Conservation (phyloP, 2,329 filamentous ascomycete species). For the Curvularia hawaiiensis region DNA sequence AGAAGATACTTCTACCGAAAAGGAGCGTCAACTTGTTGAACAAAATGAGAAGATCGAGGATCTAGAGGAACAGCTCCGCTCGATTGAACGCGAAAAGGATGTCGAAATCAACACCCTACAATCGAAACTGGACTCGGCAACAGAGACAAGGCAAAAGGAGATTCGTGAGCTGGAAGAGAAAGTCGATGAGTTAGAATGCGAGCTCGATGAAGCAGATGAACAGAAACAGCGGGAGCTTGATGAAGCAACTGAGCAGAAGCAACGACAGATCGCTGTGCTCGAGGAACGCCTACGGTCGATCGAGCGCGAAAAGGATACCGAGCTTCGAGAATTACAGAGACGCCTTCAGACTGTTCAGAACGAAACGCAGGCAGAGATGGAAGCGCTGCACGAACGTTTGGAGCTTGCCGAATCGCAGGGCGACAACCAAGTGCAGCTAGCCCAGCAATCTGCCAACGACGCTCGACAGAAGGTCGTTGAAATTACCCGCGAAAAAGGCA, state of each 20-base stretch:
- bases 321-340: conserved; percentile 45
- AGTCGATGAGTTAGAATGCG: conserved; percentile 44
- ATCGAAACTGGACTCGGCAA: conserved; percentile 48
- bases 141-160: conserved; percentile 50
- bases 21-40: conserved; percentile 38
- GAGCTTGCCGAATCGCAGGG: conserved; percentile 48
- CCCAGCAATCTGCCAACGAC: conserved; percentile 48
- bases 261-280: conserved; percentile 34
- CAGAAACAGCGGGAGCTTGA: conserved; percentile 42
- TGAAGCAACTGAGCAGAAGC: conserved; percentile 34
- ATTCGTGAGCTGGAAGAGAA: conserved; percentile 56
- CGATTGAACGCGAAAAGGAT: conserved; percentile 44
- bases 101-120: conserved; percentile 51
- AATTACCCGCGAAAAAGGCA: conserved; percentile 45
- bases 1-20: conserved; percentile 31
- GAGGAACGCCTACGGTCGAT: conserved; percentile 40
- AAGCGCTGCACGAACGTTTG: conserved; percentile 48
- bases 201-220: conserved; percentile 31
- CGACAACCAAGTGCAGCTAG: conserved; percentile 48
- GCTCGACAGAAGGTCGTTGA: conserved; percentile 46
- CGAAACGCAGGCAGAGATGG: conserved; percentile 49
- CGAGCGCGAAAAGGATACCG: conserved; percentile 46
- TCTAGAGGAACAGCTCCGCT: conserved; percentile 38
- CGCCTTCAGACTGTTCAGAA: conserved; percentile 37
- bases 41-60: conserved; percentile 43